A percentile compares a stretch with the other conserved stretches of the same genome.
phyloP scores from a whole-genome alignment of 169 alveolate species.

The Plasmodium ovale region DNA sequence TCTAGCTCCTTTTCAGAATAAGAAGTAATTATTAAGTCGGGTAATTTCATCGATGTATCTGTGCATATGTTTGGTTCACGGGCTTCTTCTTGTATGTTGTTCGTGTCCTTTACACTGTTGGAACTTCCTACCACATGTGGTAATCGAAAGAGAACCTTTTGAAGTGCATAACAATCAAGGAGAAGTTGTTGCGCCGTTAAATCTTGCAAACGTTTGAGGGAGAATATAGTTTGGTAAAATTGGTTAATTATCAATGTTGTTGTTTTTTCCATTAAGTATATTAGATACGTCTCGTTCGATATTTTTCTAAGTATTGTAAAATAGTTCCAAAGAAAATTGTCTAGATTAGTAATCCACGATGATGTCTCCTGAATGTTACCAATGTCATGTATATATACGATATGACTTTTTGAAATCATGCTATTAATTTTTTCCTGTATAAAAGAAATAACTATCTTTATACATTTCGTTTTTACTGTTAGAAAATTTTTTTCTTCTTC shows the following conservation, averaged over 20 bases:
- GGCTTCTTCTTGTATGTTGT: neutral
- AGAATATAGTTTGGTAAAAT: slow-evolving; percentile 79
- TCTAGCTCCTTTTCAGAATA: neutral
- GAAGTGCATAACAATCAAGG: slow-evolving; percentile 79
- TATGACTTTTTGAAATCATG: slow-evolving; percentile 24
- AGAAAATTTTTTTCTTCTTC: slow-evolving; percentile 50
- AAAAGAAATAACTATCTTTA: slow-evolving; percentile 39
- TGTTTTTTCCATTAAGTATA: slow-evolving; percentile 81
- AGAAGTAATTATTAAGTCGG: neutral
- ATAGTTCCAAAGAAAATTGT: slow-evolving; percentile 22
- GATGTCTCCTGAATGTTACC: slow-evolving; percentile 29
- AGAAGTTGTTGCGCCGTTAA: slow-evolving; percentile 81
- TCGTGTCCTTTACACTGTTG: neutral
- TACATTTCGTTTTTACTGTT: slow-evolving; percentile 65
- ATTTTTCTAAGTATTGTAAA: slow-evolving; percentile 57
- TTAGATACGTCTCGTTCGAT: slow-evolving; percentile 72
- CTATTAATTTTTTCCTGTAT: slow-evolving; percentile 31
- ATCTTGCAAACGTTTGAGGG: slow-evolving; percentile 77
- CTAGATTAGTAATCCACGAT: slow-evolving; percentile 9
- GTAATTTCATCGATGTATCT: neutral
- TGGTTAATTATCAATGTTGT: slow-evolving; percentile 78
- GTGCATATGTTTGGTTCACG: neutral
- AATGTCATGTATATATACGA: slow-evolving; percentile 43
- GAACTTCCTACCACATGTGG: neutral
- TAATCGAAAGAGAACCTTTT: slow-evolving; percentile 56